Evolutionary conservation across 2,329 filamentous ascomycete species (phyloP).

Genomic region (Botrytis galanthina): DNA sequence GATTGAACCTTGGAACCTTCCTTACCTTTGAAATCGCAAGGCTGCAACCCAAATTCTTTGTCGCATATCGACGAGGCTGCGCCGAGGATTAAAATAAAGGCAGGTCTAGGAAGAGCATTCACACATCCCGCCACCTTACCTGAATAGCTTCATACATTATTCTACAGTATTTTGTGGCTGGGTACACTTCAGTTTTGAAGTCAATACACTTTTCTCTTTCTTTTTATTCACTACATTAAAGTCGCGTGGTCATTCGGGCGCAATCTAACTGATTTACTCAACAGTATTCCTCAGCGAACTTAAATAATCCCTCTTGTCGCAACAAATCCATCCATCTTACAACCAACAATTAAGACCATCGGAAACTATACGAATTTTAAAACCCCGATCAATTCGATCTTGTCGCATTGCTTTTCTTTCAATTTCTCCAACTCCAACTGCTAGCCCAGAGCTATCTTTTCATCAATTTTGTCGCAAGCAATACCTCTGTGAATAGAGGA

Average conservation of each 20-base stretch:
- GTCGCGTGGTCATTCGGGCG: not conserved
- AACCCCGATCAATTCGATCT: not conserved
- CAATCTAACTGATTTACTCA: not conserved
- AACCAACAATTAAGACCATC: not conserved
- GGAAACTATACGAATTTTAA: not conserved
- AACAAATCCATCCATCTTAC: not conserved
- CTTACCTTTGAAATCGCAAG: not conserved
- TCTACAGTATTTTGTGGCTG: not conserved
- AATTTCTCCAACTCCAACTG: not conserved
- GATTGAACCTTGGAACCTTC: not conserved
- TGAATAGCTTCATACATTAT: not conserved
- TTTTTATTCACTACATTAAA: not conserved
- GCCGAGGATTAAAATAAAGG: constrained; percentile 5
- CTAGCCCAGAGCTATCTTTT: not conserved
- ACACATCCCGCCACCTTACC: not conserved
- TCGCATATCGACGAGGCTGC: constrained; percentile 14
- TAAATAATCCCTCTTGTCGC: not conserved
- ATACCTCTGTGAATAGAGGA: constrained; percentile 27
- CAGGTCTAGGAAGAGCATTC: constrained; percentile 4
- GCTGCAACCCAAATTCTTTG: not conserved
- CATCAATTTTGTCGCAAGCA: constrained; percentile 18
- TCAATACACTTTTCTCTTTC: not conserved
- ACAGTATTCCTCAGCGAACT: not conserved
- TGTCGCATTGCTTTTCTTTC: constrained; percentile 15
- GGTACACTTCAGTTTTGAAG: not conserved